Conservation (phyloP, 306 rosid species). For the Carpinus fangiana region DNA sequence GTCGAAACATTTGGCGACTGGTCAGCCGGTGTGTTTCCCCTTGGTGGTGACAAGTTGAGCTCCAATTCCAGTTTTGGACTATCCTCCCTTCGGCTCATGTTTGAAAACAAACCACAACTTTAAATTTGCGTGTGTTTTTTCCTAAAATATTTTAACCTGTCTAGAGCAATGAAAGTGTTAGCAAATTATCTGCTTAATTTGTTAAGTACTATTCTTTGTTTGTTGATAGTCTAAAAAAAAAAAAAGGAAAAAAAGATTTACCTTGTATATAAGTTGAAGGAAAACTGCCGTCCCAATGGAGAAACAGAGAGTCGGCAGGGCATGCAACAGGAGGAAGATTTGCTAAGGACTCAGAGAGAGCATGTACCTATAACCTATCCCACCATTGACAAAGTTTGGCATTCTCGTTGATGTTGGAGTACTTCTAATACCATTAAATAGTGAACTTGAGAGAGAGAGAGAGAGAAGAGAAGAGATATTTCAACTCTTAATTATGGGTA, state of each 20-base stretch:
- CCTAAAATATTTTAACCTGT: no score
- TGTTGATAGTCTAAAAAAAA: no score
- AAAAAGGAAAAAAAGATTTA: no score
- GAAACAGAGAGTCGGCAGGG: background rate
- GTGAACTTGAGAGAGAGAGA: background rate
- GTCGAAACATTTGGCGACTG: constrained; percentile 14
- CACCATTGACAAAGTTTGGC: background rate
- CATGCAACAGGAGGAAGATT: background rate
- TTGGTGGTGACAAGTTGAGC: constrained; percentile 39
- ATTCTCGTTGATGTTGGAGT: background rate
- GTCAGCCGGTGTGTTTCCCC: background rate
- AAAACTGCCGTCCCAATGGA: background rate
- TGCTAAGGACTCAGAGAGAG: background rate
- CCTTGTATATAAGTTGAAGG: background rate
- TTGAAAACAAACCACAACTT: background rate
- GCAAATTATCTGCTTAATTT: no score
- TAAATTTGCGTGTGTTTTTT: no score
- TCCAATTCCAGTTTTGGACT: constrained; percentile 38
- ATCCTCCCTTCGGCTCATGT: constrained; percentile 36
- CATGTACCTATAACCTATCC: background rate
- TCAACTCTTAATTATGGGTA: background rate
- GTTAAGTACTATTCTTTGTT: no score
- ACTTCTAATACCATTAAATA: constrained; percentile 12
- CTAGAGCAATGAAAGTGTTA: no score
- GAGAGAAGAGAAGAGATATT: background rate